These are phyloP conservation scores for Cucurbita argyrosperma DNA, from an alignment of 306 rosid species.

Conservation along the genomic window DNA sequence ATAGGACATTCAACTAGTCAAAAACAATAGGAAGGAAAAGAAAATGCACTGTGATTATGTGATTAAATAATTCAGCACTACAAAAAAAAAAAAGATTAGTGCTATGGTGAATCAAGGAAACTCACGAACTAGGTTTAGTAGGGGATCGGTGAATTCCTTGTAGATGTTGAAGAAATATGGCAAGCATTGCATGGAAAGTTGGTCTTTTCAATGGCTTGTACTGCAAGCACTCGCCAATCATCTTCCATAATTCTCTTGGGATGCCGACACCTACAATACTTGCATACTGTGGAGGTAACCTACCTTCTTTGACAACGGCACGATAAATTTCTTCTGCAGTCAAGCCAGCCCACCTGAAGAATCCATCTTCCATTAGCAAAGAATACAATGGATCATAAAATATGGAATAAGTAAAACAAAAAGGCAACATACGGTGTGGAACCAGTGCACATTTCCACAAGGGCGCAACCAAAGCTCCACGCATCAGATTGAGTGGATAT, in stretches of 20 bases:
- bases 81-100: background rate
- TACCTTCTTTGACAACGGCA: slow-evolving; percentile 70
- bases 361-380: slow-evolving; percentile 5
- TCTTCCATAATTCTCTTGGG: slow-evolving; percentile 94
- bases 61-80: background rate
- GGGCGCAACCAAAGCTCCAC: slow-evolving; percentile 99
- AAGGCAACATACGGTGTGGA: slow-evolving; percentile 79
- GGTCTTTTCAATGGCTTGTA: slow-evolving; percentile 90
- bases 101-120: background rate
- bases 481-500: slow-evolving; percentile 95
- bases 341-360: slow-evolving; percentile 90
- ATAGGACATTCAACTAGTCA: background rate
- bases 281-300: slow-evolving; percentile 90
- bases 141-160: slow-evolving; percentile 92
- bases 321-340: slow-evolving; percentile 89
- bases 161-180: slow-evolving; percentile 88
- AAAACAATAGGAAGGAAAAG: background rate
- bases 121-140: slow-evolving; percentile 88
- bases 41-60: background rate
- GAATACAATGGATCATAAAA: background rate
- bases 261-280: slow-evolving; percentile 99
- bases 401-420: slow-evolving; percentile 7
- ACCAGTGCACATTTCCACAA: slow-evolving; percentile 99
- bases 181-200: slow-evolving; percentile 72
- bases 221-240: slow-evolving; percentile 98